phyloP scores from a whole-genome alignment of 495 filamentous ascomycete genomes.

The Letharia lupina region DNA sequence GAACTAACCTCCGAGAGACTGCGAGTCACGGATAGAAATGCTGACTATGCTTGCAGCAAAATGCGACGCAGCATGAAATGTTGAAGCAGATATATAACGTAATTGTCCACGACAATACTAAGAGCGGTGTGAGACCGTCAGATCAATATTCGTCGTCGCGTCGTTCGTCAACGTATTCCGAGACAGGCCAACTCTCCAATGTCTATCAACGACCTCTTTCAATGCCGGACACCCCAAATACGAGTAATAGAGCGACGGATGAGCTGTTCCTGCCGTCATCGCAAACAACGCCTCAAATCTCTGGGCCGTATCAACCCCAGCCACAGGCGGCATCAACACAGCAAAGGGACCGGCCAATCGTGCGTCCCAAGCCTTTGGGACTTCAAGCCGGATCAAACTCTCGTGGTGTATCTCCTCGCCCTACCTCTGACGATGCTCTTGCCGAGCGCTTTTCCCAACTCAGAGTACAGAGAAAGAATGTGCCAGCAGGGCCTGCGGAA shows the following conservation, averaged over 20 bases:
- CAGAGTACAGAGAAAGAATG: constrained; percentile 28
- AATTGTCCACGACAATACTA: constrained; percentile 59
- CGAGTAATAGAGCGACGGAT: constrained; percentile 8
- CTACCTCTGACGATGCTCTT: constrained; percentile 35
- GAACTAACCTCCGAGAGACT: neutral
- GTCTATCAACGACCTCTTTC: constrained; percentile 23
- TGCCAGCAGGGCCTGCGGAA: constrained; percentile 5
- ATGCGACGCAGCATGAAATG: constrained; percentile 33
- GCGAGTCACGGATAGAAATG: neutral
- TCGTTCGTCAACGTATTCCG: constrained; percentile 9
- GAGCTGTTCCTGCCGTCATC: constrained; percentile 16
- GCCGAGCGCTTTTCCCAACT: constrained; percentile 52
- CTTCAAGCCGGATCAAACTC: constrained; percentile 44
- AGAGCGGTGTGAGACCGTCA: constrained; percentile 37
- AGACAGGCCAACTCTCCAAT: neutral
- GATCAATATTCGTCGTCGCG: neutral
- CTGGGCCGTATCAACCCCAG: neutral
- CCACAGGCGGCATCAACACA: constrained; percentile 5
- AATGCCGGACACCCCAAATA: constrained; percentile 25
- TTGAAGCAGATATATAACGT: constrained; percentile 55
- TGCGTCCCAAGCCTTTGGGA: constrained; percentile 55
- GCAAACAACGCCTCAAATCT: neutral
- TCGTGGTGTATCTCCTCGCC: constrained; percentile 2
- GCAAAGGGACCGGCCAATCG: constrained; percentile 37
- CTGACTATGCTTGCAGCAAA: constrained; percentile 21